Evolutionary conservation across 2,329 filamentous ascomycete species (phyloP), one percentile per base, ranked within the genome.

Genomic region (Raffaelea deltoideospora): DNA sequence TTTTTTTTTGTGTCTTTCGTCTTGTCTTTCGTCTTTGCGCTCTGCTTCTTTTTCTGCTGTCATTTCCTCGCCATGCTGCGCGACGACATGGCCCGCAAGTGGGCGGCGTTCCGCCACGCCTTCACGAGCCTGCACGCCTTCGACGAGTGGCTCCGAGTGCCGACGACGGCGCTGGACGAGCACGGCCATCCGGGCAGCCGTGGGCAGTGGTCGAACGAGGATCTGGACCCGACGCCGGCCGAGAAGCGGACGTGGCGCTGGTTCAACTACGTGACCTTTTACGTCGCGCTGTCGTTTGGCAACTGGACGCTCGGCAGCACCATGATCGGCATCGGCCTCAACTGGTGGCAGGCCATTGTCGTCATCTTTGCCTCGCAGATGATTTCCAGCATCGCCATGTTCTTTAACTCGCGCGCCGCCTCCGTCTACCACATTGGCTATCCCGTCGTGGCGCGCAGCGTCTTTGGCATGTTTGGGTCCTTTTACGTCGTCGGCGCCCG

Each of bases 301-400:
- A 62, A 61, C 45, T 63, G 58, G 57, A 60, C 54, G 2, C 38
- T 59, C 33, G 59, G 58, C 11, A 51, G 50, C 35, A 45, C 42
- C 33, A 47, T 48, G 39, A 38, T 59, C 34, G 60, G 58, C 15
- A 56, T 61, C 33, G 60, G 60, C 5, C 48, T 63, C 30, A 61
- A 56, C 44, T 64, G 59, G 59, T 63, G 59, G 58, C 55, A 60
- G 44, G 43, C 52, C 20, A 60, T 61, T 35, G 29, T 64, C 10
- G 57, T 61, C 31, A 62, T 63, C 41, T 62, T 64, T 42, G 48
- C 57, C 27, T 57, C 54, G 24, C 58, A 61, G 40, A 22, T 56
- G 34, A 59, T 64, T 43, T 54, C 51, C 8, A 60, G 57, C 10
- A 44, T 60, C 29, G 58, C 58, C 33, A 61, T 61, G 53, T 54